Evolutionary conservation across 108 stramenopile genomes (phyloP).

Genomic region (Nitzschia palea): DNA sequence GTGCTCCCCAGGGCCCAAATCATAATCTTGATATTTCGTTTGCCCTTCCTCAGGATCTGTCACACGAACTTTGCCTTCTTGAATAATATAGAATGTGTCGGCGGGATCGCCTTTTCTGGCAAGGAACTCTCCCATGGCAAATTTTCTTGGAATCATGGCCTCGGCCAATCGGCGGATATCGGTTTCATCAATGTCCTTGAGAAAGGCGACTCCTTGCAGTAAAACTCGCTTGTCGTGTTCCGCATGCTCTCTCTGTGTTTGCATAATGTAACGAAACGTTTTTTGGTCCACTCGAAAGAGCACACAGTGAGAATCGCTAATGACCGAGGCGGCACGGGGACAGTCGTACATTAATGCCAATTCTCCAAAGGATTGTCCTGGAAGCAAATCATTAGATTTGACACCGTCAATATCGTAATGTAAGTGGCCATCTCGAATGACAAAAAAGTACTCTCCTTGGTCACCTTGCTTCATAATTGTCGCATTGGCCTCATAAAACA

Average conservation of each 20-base stretch:
- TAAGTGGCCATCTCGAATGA: conserved; percentile 55
- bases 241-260: conserved; percentile 34
- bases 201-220: conserved; percentile 45
- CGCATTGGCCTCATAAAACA: conserved; percentile 23
- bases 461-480: conserved; percentile 61
- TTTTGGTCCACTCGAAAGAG: conserved; percentile 55
- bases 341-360: conserved; percentile 88
- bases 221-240: conserved; percentile 17
- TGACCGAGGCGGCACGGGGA: conserved; percentile 86
- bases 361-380: conserved; percentile 85
- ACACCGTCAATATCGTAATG: conserved; percentile 53
- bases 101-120: conserved; percentile 57
- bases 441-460: conserved; percentile 74
- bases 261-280: conserved; percentile 65
- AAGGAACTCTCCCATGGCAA: conserved; percentile 55
- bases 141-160: conserved; percentile 42
- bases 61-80: conserved; percentile 53
- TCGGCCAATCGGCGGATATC: conserved; percentile 47
- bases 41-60: conserved; percentile 50
- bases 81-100: conserved; percentile 76
- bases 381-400: conserved; percentile 45
- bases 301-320: conserved; percentile 20
- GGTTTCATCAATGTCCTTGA: conserved; percentile 45
- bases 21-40: conserved; percentile 47
- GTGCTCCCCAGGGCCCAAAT: conserved; percentile 44